phyloP scores from a whole-genome alignment of 2,329 filamentous ascomycete genomes.

The Botrytis pseudocinerea region DNA sequence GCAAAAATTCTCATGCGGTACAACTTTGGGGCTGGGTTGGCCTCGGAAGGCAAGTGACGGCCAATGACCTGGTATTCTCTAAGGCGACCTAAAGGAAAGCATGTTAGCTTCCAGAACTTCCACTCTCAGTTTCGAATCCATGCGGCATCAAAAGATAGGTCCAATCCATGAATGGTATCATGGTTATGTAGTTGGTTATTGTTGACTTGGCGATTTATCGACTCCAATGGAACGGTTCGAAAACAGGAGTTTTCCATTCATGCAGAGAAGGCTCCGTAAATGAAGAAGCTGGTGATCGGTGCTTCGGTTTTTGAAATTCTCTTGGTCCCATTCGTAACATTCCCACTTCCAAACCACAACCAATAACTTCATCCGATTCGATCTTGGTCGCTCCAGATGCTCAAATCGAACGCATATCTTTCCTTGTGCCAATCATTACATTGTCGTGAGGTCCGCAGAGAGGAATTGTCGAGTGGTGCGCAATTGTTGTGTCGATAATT shows the following conservation, averaged over 20 bases:
- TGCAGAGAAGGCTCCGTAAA: neutral
- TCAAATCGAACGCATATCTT: neutral
- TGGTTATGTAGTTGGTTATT: neutral
- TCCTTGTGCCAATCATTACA: neutral
- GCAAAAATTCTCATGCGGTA: slow-evolving; percentile 99
- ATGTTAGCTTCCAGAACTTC: slow-evolving; percentile 34
- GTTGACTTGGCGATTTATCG: neutral
- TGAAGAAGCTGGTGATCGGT: neutral
- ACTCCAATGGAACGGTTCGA: neutral
- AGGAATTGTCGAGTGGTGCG: neutral
- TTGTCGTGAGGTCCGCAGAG: neutral
- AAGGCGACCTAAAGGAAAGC: slow-evolving; percentile 77
- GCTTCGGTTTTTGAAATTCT: neutral
- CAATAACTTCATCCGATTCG: neutral
- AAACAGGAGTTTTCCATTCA: neutral
- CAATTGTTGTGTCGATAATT: slow-evolving; percentile 5
- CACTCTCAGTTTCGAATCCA: slow-evolving; percentile 3
- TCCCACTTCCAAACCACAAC: neutral
- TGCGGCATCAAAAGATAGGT: neutral
- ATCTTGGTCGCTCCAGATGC: neutral
- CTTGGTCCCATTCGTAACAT: neutral
- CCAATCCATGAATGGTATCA: neutral
- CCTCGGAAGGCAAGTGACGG: slow-evolving; percentile 96
- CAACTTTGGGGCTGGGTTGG: slow-evolving; percentile 95
- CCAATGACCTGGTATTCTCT: slow-evolving; percentile 99